Evolutionary conservation across 2,329 filamentous ascomycete genomes (phyloP).

Genomic region (Beauveria sp.): DNA sequence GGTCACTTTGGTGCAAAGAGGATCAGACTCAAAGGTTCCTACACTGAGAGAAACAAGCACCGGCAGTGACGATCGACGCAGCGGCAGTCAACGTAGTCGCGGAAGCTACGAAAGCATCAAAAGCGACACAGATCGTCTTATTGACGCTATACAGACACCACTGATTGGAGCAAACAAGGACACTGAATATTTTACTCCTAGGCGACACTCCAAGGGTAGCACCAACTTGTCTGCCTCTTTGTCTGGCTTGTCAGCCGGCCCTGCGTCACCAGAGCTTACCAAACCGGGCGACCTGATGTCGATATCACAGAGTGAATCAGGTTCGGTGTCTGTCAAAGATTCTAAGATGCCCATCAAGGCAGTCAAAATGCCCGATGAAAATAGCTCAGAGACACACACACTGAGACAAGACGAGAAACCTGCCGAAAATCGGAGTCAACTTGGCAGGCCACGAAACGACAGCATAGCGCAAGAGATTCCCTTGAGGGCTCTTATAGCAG

Average conservation of each 20-base stretch:
- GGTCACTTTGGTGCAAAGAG: slow-evolving; percentile 52
- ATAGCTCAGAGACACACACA: slow-evolving; percentile 23
- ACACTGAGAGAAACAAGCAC: slow-evolving; percentile 5
- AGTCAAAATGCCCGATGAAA: slow-evolving; percentile 42
- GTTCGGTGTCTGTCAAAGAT: slow-evolving; percentile 27
- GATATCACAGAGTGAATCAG: not conserved
- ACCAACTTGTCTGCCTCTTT: slow-evolving; percentile 7
- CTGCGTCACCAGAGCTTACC: not conserved
- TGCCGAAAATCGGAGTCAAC: not conserved
- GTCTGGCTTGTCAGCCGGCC: slow-evolving; percentile 7
- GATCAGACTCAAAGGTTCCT: slow-evolving; percentile 17
- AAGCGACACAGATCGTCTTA: slow-evolving; percentile 62
- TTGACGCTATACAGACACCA: slow-evolving; percentile 62
- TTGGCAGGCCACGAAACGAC: slow-evolving; percentile 2
- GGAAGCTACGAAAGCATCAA: slow-evolving; percentile 39
- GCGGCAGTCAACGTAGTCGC: slow-evolving; percentile 33
- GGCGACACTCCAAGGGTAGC: slow-evolving; percentile 13
- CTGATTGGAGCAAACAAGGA: slow-evolving; percentile 33
- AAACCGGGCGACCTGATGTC: not conserved
- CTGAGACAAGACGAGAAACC: not conserved
- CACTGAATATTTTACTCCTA: slow-evolving; percentile 21
- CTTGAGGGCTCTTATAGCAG: slow-evolving; percentile 63
- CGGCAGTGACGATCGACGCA: slow-evolving; percentile 20
- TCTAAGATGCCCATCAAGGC: slow-evolving; percentile 38
- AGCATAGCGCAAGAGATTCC: slow-evolving; percentile 14